Conservation (phyloP, 2,329 filamentous ascomycete genomes). For the Penicillium sp. region DNA sequence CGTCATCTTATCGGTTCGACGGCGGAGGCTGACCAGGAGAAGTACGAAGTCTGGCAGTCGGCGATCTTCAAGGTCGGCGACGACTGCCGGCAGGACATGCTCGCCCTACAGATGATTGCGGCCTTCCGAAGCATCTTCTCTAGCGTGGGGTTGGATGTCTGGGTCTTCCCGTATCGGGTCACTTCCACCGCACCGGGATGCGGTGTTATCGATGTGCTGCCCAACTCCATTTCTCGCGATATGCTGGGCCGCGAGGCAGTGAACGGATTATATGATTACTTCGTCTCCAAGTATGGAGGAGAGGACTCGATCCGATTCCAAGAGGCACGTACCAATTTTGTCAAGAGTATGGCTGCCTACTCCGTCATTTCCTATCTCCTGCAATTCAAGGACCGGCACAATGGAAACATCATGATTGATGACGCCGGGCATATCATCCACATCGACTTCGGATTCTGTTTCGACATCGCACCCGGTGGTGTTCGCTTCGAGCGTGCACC, state of each 20-base stretch:
- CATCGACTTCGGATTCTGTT: constrained; percentile 99
- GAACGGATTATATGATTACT: constrained; percentile 98
- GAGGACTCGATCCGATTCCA: constrained; percentile 95
- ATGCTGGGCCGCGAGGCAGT: constrained; percentile 98
- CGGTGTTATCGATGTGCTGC: constrained; percentile 95
- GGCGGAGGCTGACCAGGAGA: constrained; percentile 46
- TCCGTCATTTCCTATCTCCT: constrained; percentile 93
- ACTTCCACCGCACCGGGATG: constrained; percentile 96
- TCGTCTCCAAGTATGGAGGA: constrained; percentile 93
- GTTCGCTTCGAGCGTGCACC: constrained; percentile 97
- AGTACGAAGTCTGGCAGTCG: constrained; percentile 95
- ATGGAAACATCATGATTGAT: constrained; percentile 99
- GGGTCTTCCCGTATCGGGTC: constrained; percentile 94
- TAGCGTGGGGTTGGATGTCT: constrained; percentile 90
- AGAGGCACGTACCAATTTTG: constrained; percentile 91
- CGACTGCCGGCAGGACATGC: constrained; percentile 93
- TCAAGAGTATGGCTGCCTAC: constrained; percentile 99
- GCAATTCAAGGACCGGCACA: constrained; percentile 99
- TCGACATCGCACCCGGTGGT: constrained; percentile 95
- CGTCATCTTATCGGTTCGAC: constrained; percentile 20
- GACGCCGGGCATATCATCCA: constrained; percentile 96
- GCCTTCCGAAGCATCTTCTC: constrained; percentile 98
- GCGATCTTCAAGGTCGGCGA: constrained; percentile 99
- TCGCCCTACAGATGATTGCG: constrained; percentile 96
- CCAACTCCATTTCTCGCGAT: constrained; percentile 95